These are phyloP conservation scores for Coffea canephora DNA, from an alignment of 257 asterid species.

Conservation along the genomic window DNA sequence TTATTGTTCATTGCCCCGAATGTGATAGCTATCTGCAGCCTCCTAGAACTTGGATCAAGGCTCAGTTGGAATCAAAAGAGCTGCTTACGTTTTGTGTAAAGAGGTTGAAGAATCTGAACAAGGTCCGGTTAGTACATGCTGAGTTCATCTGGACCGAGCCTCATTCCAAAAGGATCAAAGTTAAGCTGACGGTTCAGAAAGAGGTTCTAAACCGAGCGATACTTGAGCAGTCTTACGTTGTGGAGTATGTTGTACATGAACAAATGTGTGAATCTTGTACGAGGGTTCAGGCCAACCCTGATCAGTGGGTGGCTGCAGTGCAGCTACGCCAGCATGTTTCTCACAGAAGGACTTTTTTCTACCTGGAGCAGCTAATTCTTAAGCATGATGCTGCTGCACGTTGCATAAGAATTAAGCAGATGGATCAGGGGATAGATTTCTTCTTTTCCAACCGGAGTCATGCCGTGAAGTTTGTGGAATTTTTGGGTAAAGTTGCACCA, in stretches of 20 bases:
- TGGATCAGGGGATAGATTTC: conserved; percentile 37
- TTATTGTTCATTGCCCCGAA: conserved; percentile 34
- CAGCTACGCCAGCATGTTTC: conserved; percentile 34
- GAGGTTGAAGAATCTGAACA: conserved; percentile 33
- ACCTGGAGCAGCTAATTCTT: conserved; percentile 34
- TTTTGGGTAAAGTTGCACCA: conserved; percentile 31
- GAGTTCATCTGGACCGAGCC: conserved; percentile 38
- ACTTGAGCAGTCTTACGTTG: conserved; percentile 26
- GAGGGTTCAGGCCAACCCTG: conserved; percentile 35
- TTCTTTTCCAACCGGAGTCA: conserved; percentile 32
- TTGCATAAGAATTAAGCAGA: conserved; percentile 34
- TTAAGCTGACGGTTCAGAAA: conserved; percentile 26
- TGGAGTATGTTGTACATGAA: conserved; percentile 36
- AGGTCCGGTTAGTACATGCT: conserved; percentile 28
- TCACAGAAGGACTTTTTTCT: conserved; percentile 36
- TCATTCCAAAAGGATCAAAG: conserved; percentile 36
- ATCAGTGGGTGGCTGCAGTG: conserved; percentile 43
- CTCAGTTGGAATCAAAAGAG: conserved; percentile 36
- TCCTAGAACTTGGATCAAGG: conserved; percentile 36
- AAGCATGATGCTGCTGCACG: conserved; percentile 35
- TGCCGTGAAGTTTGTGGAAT: conserved; percentile 33
- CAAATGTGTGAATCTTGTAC: conserved; percentile 38
- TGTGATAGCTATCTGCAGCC: conserved; percentile 35
- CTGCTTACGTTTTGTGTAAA: conserved; percentile 33
- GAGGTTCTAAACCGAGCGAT: conserved; percentile 32